Conservation (phyloP, 2,329 filamentous ascomycete species). For the Fusarium setosum region DNA sequence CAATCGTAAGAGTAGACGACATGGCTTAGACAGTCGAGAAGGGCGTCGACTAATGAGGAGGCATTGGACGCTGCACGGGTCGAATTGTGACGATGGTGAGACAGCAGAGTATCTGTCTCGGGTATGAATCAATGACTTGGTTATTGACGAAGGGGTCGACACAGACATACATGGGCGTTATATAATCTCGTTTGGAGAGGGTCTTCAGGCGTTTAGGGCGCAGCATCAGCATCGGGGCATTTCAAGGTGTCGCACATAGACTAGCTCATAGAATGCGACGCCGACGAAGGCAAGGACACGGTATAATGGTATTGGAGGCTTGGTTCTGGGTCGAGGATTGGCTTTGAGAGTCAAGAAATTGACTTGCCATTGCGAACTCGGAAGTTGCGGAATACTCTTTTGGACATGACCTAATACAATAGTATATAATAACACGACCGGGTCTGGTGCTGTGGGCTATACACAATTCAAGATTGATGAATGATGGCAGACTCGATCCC, state of each 20-base stretch:
- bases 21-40: constrained; percentile 52
- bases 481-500: too few species aligned
- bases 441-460: not conserved
- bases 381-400: not conserved
- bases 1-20: constrained; percentile 55
- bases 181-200: not conserved
- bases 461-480: not conserved
- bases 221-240: constrained; percentile 9
- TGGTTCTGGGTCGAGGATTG: not conserved
- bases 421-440: constrained; percentile 32
- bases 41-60: not conserved
- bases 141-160: not conserved
- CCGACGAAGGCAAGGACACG: not conserved
- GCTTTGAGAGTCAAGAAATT: not conserved
- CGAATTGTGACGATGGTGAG: not conserved
- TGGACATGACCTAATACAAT: constrained; percentile 28
- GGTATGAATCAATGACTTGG: constrained; percentile 7
- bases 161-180: not conserved
- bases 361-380: not conserved
- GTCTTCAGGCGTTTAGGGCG: constrained; percentile 15
- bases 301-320: not conserved
- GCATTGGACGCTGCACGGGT: not conserved
- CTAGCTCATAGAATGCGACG: constrained; percentile 9
- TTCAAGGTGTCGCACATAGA: not conserved
- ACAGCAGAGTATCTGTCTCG: not conserved